Conservation (phyloP, 768 basidiomycete genomes). For the Tylopilus intermedius region DNA sequence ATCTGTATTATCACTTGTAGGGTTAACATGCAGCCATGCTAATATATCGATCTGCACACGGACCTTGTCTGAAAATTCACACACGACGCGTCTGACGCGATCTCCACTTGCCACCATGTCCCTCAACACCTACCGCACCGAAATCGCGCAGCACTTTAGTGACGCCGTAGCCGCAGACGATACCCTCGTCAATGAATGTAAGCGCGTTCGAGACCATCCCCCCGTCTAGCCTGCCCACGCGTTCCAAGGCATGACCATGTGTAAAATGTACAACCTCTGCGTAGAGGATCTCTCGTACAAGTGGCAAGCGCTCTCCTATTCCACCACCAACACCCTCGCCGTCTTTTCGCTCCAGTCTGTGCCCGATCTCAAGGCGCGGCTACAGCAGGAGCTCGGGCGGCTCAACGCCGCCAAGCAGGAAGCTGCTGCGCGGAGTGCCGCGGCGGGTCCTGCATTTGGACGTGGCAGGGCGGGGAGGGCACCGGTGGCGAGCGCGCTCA, state of each 20-base stretch:
- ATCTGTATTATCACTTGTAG: slow-evolving; percentile 30
- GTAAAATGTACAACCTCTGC: slow-evolving; percentile 53
- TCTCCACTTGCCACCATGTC: slow-evolving; percentile 20
- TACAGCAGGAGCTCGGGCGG: slow-evolving; percentile 39
- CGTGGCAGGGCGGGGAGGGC: neutral
- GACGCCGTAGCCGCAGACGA: slow-evolving; percentile 35
- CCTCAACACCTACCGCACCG: slow-evolving; percentile 11
- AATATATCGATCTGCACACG: slow-evolving; percentile 13
- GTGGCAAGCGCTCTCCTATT: slow-evolving; percentile 53
- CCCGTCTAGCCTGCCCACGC: slow-evolving; percentile 8
- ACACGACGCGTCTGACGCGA: neutral
- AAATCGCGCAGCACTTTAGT: slow-evolving; percentile 26
- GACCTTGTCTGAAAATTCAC: neutral
- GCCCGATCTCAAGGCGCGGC: slow-evolving; percentile 36
- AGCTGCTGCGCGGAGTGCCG: slow-evolving; percentile 23
- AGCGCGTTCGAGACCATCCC: slow-evolving; percentile 9
- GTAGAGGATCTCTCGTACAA: slow-evolving; percentile 58
- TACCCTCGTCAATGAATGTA: slow-evolving; percentile 51
- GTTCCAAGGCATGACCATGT: slow-evolving; percentile 54
- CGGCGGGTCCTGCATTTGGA: slow-evolving; percentile 5
- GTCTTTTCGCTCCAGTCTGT: slow-evolving; percentile 48
- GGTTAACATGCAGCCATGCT: slow-evolving; percentile 17
- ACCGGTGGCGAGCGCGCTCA: slow-evolving; percentile 2
- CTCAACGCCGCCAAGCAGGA: slow-evolving; percentile 30
- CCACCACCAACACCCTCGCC: slow-evolving; percentile 30